Evolutionary conservation across 1,284 basidiomycete genomes (phyloP), one percentile per base, ranked within the genome.

Genomic region (Cutaneotrichosporon spelunceum): DNA sequence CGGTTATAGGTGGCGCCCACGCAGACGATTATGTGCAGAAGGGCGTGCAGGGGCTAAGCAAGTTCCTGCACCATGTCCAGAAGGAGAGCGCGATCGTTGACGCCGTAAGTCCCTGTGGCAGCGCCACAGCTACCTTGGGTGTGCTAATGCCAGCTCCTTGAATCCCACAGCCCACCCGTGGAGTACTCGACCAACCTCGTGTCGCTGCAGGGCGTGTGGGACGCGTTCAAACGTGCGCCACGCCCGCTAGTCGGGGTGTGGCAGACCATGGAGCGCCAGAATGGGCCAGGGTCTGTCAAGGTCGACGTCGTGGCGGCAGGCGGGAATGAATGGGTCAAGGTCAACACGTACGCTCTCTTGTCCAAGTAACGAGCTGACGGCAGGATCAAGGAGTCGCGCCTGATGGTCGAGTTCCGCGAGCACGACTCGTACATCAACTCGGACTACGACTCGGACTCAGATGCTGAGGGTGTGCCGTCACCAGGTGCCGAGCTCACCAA

Each of bases 391-490:
- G 89, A 90, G 64, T 83, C 86, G 0, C 85, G 88, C 4, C 81
- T 92, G 24, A 78, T 88, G n/a, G 84, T 88, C 27, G 90, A 92
- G 72, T 88, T 92, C 66, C 83, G 87, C 36, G 89, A 91, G 77
- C 84, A 90, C 49, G 90, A 92, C 68, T 89, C 88, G 0, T 91
- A 91, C 74, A 71, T 87, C 33, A 89, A 76, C 61, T 76, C 73
- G 50, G 75, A 77, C 61, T 74, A 71, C 52, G 74, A 74, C 30
- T 66, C 69, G 14, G 73, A 72, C 30, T 65, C 63, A 0, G 67
- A 67, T 21, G 39, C 34, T 3, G 61, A 30, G 14, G 11, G 50
- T n/a, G 23, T 49, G 11, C 47, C 59, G 4, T 10, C 27, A 39
- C 48, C 50, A 30, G 34, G 39, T 5, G 39, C 39, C 39, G 39